Percentiles rank a stretch among this genome's conserved stretches.
phyloP scores from a whole-genome alignment of 768 basidiomycete genomes.

The Asterophora parasitica region DNA sequence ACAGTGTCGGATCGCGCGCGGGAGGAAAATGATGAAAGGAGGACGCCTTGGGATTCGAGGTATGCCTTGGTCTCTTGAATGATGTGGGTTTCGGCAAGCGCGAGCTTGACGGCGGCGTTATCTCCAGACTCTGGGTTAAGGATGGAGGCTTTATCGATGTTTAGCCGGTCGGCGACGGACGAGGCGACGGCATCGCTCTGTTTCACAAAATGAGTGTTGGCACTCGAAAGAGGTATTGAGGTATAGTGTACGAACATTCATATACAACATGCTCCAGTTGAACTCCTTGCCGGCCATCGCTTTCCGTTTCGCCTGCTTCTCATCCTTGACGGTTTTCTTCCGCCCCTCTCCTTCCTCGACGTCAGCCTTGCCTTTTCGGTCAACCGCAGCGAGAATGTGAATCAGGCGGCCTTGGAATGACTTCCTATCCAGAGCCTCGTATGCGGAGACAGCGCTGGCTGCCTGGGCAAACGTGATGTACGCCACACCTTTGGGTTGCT shows the following conservation, averaged over 20 bases:
- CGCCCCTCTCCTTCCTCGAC: conserved; percentile 38
- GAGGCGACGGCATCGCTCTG: conserved; percentile 93
- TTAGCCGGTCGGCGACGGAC: conserved; percentile 86
- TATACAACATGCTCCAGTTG: conserved; percentile 92
- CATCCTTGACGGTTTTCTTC: conserved; percentile 54
- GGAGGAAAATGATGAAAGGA: conserved; percentile 53
- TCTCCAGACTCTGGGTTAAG: conserved; percentile 74
- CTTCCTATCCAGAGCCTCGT: conserved; percentile 70
- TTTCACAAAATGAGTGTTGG: conserved; percentile 14
- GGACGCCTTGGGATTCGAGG: conserved; percentile 72
- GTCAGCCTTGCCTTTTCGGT: conserved; percentile 47
- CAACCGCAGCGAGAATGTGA: conserved; percentile 84
- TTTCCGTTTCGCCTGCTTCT: conserved; percentile 60
- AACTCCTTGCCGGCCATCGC: conserved; percentile 71
- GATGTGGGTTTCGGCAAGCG: conserved; percentile 93
- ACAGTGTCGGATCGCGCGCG: conserved; percentile 66
- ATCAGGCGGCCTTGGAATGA: conserved; percentile 90
- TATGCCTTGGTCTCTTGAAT: conserved; percentile 93
- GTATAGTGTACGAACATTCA: conserved; percentile 74
- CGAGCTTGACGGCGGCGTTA: conserved; percentile 88
- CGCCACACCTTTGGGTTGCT: conserved; percentile 46
- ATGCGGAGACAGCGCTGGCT: conserved; percentile 56
- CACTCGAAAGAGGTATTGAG: conserved; percentile 10
- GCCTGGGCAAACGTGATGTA: conserved; percentile 44
- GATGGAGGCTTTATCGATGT: conserved; percentile 81